phyloP scores from a whole-genome alignment of 306 rosid species.

The Cucumis cinereus region DNA sequence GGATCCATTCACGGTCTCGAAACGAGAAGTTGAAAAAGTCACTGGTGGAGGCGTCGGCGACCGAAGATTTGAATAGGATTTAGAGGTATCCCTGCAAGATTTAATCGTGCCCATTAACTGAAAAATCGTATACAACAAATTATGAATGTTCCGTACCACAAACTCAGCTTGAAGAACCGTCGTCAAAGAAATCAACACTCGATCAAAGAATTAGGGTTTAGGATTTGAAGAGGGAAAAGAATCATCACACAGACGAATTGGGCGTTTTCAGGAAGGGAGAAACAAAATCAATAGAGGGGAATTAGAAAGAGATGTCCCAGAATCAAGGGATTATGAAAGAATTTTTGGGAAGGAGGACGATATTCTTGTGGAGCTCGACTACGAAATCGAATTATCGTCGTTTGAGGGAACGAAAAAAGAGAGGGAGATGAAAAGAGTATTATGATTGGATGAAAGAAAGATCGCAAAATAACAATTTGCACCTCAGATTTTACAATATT shows the following conservation, averaged over 20 bases:
- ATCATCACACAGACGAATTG: not conserved
- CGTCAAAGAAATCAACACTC: not conserved
- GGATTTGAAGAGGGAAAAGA: not conserved
- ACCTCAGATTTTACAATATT: not conserved
- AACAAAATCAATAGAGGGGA: not conserved
- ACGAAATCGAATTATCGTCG: not conserved
- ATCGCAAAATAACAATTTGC: not conserved
- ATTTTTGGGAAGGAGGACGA: not conserved
- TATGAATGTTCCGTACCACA: not conserved
- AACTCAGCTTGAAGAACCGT: not conserved
- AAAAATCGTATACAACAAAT: not conserved
- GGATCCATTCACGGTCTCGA: conserved; percentile 8
- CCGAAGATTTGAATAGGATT: conserved; percentile 1
- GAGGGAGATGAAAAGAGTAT: not conserved
- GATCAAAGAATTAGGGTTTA: conserved; percentile 6
- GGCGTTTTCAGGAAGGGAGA: not conserved
- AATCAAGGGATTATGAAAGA: not conserved
- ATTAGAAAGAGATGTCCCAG: not conserved
- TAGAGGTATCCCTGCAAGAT: conserved; percentile 4
- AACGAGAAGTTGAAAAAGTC: conserved; percentile 6
- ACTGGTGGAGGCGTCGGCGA: conserved; percentile 5
- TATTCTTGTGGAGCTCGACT: not conserved
- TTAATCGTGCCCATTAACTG: conserved; percentile 11
- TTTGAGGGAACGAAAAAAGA: not conserved
- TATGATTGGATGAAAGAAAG: not conserved